Evolutionary conservation across 2,329 filamentous ascomycete species (phyloP).

Genomic region (Claviceps sp.): DNA sequence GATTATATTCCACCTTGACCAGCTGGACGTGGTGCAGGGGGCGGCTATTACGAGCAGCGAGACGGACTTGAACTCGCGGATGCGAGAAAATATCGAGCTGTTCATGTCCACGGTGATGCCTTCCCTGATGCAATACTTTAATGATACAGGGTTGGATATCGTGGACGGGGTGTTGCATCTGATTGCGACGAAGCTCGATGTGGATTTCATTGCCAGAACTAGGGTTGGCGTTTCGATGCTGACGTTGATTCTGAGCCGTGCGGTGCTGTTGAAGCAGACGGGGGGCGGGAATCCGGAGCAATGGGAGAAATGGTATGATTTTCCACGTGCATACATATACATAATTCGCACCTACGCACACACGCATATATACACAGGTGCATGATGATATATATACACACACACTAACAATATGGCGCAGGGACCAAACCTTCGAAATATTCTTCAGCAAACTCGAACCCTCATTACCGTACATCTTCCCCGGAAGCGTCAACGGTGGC

Average conservation of each 20-base stretch:
- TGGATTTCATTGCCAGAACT: constrained; percentile 73
- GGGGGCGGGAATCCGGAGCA: constrained; percentile 55
- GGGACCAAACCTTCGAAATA: constrained; percentile 66
- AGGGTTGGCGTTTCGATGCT: constrained; percentile 81
- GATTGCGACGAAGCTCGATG: constrained; percentile 68
- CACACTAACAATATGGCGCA: constrained; percentile 15
- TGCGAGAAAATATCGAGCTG: constrained; percentile 84
- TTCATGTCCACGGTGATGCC: constrained; percentile 85
- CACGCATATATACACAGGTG: not conserved
- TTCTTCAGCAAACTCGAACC: constrained; percentile 84
- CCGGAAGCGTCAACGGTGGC: constrained; percentile 74
- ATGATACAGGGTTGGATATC: constrained; percentile 80
- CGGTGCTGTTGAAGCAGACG: constrained; percentile 81
- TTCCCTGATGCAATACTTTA: constrained; percentile 77
- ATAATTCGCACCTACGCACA: constrained; percentile 9
- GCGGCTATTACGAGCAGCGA: constrained; percentile 65
- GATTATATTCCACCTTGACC: constrained; percentile 86
- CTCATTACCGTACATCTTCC: constrained; percentile 74
- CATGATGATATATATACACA: constrained; percentile 7
- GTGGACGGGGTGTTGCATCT: constrained; percentile 81
- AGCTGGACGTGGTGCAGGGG: constrained; percentile 75
- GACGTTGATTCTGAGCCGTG: constrained; percentile 87
- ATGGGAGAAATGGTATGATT: constrained; percentile 63
- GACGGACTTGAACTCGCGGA: constrained; percentile 54
- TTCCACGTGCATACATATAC: not conserved